phyloP scores from a whole-genome alignment of 177 flowering plant species.

The Vitis hybrid region DNA sequence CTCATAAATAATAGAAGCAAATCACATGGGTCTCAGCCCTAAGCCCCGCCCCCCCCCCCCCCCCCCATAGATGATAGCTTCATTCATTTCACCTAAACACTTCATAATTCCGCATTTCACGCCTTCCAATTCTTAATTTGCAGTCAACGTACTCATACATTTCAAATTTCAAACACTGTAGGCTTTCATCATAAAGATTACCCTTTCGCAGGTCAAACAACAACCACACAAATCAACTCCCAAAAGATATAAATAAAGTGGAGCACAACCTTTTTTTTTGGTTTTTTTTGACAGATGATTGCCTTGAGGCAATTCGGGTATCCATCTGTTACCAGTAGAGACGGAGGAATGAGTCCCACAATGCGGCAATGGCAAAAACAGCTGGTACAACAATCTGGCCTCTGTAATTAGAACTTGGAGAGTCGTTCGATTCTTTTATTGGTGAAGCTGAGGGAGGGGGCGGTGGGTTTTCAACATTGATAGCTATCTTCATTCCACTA shows the following conservation, averaged over 20 bases:
- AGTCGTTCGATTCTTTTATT: conserved; percentile 15
- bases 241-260: not conserved
- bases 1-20: not conserved
- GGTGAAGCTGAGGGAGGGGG: conserved; percentile 66
- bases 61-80: not conserved
- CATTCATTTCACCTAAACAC: not conserved
- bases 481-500: conserved; percentile 63
- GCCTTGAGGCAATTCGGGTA: too few relatives aligned
- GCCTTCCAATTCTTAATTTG: not conserved
- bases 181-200: not conserved
- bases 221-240: not conserved
- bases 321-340: conserved; percentile 18
- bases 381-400: conserved; percentile 36
- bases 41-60: too few relatives aligned
- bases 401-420: conserved; percentile 21
- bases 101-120: conserved; percentile 1
- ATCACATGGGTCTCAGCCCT: conserved; percentile 2
- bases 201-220: conserved; percentile 8
- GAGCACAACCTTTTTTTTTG: not conserved
- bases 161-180: not conserved
- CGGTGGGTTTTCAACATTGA: conserved; percentile 45
- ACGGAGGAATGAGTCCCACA: conserved; percentile 46
- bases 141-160: not conserved
- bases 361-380: conserved; percentile 41
- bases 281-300: too few relatives aligned